Evolutionary conservation across 306 rosid species (phyloP), one percentile per base, ranked within the genome.

Genomic region (Cicer chorassanicum): DNA sequence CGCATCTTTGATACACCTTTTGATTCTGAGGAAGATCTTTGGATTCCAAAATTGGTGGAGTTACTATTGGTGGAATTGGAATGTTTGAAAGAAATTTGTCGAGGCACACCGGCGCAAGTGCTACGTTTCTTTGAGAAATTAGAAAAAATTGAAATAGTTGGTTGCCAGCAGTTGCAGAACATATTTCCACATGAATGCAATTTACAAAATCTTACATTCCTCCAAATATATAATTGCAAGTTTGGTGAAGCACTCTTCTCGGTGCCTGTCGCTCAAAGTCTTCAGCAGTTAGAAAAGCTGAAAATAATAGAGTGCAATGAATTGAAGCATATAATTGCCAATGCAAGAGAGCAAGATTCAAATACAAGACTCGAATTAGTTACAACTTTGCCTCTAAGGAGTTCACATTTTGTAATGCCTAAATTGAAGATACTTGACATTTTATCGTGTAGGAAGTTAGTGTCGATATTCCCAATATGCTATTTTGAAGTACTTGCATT

Each of bases 141-240:
- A 14, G 38, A 60, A 45, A n/a, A 3, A 34, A 45, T 76, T 7
- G 1, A 1, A 2, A 53, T 78, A 9, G 0, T 0, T 3, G 1
- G 4, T 0, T 78, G 82, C 45, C 1, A 0, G 2, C 45, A 50
- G 15, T 64, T 78, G 13, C 24, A 51, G 48, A 62, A 29, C 57
- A 62, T 77, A 77, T 77, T 77, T 57, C 63, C 75, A 57, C 2
- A 2, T 15, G 24, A 41, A 2, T 76, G 67, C 15, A 77, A 68
- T 42, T 59, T 77, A 18, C 7, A 21, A 8, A 68, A 59, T 18
- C 81, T 77, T 16, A 77, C 45, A 42, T 2, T 57, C 34, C 24
- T 77, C 24, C 45, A 4, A 42, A 42, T 29, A 57, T 9, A 3
- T 9, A 6, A 7, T 18, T 8, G 7, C 29, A 8, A 1, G 68